phyloP scores from a whole-genome alignment of 108 stramenopile genomes.

The Conticribra guillardii region DNA sequence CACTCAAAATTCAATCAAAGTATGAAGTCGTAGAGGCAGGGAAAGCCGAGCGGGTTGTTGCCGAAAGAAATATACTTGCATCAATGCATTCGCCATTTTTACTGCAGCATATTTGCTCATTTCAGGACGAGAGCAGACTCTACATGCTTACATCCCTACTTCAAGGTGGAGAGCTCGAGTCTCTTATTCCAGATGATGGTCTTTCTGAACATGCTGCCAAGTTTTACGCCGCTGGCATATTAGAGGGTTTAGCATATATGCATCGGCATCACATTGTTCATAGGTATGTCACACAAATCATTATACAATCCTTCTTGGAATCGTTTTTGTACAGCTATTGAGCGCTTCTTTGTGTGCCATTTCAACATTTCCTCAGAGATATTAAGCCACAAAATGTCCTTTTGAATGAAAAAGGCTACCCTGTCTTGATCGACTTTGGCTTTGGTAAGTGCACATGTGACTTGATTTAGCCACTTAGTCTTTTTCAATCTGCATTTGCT shows the following conservation, averaged over 20 bases:
- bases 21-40: constrained; percentile 14
- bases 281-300: constrained; percentile 4
- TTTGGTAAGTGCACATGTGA: too few species aligned
- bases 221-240: constrained; percentile 57
- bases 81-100: constrained; percentile 70
- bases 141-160: constrained; percentile 82
- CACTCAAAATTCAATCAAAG: constrained; percentile 26
- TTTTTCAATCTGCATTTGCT: too few species aligned
- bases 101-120: constrained; percentile 54
- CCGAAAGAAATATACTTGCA: constrained; percentile 65
- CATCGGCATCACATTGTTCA: constrained; percentile 73
- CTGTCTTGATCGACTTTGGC: constrained; percentile 78
- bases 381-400: constrained; percentile 83
- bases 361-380: constrained; percentile 40
- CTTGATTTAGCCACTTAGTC: too few species aligned
- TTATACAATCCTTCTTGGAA: too few species aligned
- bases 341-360: neutral
- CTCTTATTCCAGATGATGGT: constrained; percentile 19
- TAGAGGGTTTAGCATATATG: constrained; percentile 67
- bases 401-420: constrained; percentile 60
- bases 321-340: too few species aligned
- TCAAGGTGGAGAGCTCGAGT: constrained; percentile 60
- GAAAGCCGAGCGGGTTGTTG: constrained; percentile 12
- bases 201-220: constrained; percentile 30
- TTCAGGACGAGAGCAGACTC: constrained; percentile 61